phyloP scores from a whole-genome alignment of 2,329 filamentous ascomycete genomes.

The Fonsecaea erecta region DNA sequence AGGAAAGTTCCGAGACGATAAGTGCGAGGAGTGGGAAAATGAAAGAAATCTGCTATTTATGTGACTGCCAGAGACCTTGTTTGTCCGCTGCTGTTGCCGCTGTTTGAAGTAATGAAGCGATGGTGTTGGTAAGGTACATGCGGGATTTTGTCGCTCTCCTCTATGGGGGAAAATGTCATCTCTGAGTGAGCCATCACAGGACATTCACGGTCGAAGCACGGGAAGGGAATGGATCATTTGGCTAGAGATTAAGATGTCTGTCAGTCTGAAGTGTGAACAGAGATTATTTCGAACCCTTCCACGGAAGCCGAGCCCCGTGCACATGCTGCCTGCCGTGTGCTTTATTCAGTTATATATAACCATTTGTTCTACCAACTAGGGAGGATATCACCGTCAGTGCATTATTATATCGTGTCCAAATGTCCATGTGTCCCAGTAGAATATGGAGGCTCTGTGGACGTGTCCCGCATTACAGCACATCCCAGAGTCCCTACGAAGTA shows the following conservation, averaged over 20 bases:
- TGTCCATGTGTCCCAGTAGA: too few species aligned
- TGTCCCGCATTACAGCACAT: too few species aligned
- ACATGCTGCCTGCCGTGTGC: too few species aligned
- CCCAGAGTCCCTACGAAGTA: too few species aligned
- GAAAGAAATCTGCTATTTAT: background rate
- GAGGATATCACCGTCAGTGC: too few species aligned
- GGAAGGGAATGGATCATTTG: background rate
- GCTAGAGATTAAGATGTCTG: background rate
- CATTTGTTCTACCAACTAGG: too few species aligned
- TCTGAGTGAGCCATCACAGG: too few species aligned
- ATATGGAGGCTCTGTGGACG: too few species aligned
- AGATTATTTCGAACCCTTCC: background rate
- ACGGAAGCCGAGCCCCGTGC: background rate
- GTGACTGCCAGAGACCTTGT: background rate
- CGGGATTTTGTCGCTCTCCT: background rate
- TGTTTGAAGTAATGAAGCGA: slow-evolving; percentile 7
- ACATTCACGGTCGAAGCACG: background rate
- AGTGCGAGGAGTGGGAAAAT: background rate
- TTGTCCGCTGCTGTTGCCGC: background rate
- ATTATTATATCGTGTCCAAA: too few species aligned
- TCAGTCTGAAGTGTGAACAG: background rate
- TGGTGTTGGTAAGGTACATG: slow-evolving; percentile 13
- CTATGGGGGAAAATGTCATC: too few species aligned
- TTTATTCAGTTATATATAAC: background rate
- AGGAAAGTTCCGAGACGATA: slow-evolving; percentile 32